Conservation (phyloP, 1,284 basidiomycete species). For the Apiotrichum sp. region DNA sequence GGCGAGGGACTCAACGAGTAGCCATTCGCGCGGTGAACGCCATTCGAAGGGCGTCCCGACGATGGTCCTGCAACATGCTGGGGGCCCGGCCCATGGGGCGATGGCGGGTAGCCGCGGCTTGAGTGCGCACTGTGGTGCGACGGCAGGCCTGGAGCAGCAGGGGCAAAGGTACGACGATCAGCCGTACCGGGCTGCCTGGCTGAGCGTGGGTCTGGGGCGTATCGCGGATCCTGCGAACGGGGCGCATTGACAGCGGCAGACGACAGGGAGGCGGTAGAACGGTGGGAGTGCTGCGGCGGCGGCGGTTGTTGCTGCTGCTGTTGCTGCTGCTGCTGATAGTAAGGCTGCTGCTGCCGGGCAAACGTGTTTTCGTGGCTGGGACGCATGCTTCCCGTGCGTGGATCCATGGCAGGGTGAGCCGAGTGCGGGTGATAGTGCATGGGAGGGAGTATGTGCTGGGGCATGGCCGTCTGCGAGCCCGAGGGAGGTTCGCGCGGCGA, state of each 20-base stretch:
- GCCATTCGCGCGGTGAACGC: constrained; percentile 15
- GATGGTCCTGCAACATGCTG: neutral
- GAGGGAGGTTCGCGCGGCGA: constrained; percentile 35
- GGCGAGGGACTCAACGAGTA: constrained; percentile 20
- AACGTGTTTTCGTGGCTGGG: constrained; percentile 30
- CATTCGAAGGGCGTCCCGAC: constrained; percentile 7
- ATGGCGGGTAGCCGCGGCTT: constrained; percentile 9
- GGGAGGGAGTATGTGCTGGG: constrained; percentile 32
- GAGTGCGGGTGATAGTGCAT: constrained; percentile 16
- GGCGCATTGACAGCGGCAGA: neutral
- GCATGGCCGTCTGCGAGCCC: constrained; percentile 35
- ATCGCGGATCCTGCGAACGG: constrained; percentile 8
- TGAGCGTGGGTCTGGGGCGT: constrained; percentile 9
- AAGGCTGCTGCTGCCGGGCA: constrained; percentile 30
- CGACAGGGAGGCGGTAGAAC: constrained; percentile 3
- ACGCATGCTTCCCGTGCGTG: constrained; percentile 30
- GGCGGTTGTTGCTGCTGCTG: neutral
- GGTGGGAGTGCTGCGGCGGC: constrained; percentile 7
- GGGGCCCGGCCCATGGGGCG: constrained; percentile 10
- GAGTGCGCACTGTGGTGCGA: constrained; percentile 4
- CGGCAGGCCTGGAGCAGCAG: constrained; percentile 7
- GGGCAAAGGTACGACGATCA: constrained; percentile 29
- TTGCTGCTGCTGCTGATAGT: constrained; percentile 16
- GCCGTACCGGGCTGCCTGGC: constrained; percentile 11
- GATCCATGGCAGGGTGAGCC: constrained; percentile 28